A percentile compares a stretch with the other conserved stretches of the same genome.
Evolutionary conservation across 2,329 filamentous ascomycete species (phyloP).

Genomic region (Tolypocladium amazonense): DNA sequence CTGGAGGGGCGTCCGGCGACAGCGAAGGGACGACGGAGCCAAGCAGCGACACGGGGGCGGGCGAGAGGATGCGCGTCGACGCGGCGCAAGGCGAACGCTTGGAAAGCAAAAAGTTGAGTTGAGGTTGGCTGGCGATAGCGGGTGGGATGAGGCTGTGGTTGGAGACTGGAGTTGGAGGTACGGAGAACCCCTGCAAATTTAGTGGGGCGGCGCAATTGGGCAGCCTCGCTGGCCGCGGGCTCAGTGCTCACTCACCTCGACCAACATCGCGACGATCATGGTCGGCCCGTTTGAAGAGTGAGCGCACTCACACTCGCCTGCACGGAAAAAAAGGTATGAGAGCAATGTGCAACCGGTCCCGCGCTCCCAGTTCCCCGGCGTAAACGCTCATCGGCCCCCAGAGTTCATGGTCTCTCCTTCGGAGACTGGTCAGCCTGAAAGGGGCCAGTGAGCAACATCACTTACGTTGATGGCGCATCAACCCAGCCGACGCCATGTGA

Average conservation of each 20-base stretch:
- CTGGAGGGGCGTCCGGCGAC: not conserved
- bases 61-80: not conserved
- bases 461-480: not conserved
- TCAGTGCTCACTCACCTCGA: not conserved
- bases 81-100: not conserved
- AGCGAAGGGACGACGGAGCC: not conserved
- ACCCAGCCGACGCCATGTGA: not conserved
- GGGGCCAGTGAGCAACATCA: not conserved
- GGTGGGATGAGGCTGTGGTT: not conserved
- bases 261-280: not conserved
- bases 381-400: not conserved
- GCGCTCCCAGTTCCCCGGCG: not conserved
- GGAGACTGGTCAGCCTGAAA: constrained; percentile 6
- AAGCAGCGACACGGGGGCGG: not conserved
- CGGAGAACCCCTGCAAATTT: not conserved
- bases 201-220: not conserved
- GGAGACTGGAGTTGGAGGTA: not conserved
- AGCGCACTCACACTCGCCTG: not conserved
- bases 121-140: not conserved
- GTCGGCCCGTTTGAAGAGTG: not conserved
- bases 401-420: constrained; percentile 6
- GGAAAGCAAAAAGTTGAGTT: not conserved
- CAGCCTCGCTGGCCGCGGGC: not conserved
- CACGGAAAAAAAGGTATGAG: not conserved
- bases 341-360: not conserved